phyloP scores from a whole-genome alignment of 2,329 filamentous ascomycete species.

The Dryadomyces quercivorus region DNA sequence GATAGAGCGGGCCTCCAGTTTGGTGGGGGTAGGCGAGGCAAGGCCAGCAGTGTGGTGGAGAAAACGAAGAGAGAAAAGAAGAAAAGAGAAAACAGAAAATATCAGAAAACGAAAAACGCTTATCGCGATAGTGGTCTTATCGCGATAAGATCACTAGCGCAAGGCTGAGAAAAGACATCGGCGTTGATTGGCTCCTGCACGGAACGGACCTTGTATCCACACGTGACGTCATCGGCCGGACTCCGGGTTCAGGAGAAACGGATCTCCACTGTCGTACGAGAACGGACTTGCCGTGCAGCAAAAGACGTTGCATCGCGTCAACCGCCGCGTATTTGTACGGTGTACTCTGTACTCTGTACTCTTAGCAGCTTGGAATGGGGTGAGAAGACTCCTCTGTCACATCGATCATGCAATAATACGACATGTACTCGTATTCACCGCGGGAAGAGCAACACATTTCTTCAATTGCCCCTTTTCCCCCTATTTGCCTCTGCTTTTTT shows the following conservation, averaged over 20 bases:
- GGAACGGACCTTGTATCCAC: neutral
- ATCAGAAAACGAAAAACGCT: slow-evolving; percentile 1
- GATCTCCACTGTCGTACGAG: too few species aligned
- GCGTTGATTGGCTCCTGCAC: neutral
- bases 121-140: slow-evolving; percentile 10
- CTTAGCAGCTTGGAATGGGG: too few species aligned
- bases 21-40: too few species aligned
- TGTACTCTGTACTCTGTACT: too few species aligned
- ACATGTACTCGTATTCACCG: too few species aligned
- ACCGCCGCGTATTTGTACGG: too few species aligned
- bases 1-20: too few species aligned
- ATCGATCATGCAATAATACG: neutral
- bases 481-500: slow-evolving; percentile 3
- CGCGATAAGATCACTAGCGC: slow-evolving; percentile 1
- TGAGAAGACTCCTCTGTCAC: too few species aligned
- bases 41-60: too few species aligned
- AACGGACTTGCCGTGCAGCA: too few species aligned
- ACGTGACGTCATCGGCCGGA: neutral
- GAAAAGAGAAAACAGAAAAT: too few species aligned
- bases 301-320: neutral
- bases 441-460: neutral
- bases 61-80: too few species aligned
- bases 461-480: neutral
- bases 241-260: neutral
- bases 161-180: slow-evolving; percentile 6